Base-by-base conservation (phyloP, 2,329 filamentous ascomycete genomes). In the Penicillium sp. region DNA sequence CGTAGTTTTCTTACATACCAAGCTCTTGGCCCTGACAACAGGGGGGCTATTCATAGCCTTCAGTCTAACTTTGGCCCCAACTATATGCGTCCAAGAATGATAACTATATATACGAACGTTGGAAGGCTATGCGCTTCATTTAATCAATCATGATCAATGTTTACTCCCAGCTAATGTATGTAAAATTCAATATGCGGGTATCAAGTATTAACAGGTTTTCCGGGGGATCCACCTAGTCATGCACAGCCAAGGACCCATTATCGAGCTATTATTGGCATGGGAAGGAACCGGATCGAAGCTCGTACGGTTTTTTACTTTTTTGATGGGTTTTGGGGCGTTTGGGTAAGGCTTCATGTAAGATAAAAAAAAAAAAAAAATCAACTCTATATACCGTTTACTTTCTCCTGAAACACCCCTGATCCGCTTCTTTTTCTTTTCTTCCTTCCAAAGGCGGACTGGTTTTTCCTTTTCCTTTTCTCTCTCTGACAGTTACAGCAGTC, bases 191-290 rank as follows among this genome's bases (percentile, higher is more conserved):
- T 39, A 39, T 13, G 19, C 19, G 19, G 9, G n/a, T 41, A 41
- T 21, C 10, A 14, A n/a, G 27, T 27, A 29, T 27, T 47, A 53
- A 52, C 48, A 8, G 53, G 58, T 55, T 55, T 55, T 59, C 26
- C 41, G 52, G 45, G 56, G 55, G 43, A 46, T 52, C 60, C 60
- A 57, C 60, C 55, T 35, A 47, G 51, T 41, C 56, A 53, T 61
- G 56, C 57, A 55, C 58, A 60, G 56, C 55, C 58, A 60, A 46
- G 53, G 60, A 59, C 53, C 52, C 43, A 43, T 24, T 47, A 16
- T 52, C 14, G 52, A 55, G 55, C 63, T 66, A 66, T 65, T 60
- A 66, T 66, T 66, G 64, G 64, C 63, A 63, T 57, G 48, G 46
- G 51, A 56, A 58, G 54, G 60, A 64, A 64, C 53, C 52, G 45